These are phyloP conservation scores for Tetracladium marchalianum DNA, from an alignment of 495 filamentous ascomycete species.

Conservation along the genomic window DNA sequence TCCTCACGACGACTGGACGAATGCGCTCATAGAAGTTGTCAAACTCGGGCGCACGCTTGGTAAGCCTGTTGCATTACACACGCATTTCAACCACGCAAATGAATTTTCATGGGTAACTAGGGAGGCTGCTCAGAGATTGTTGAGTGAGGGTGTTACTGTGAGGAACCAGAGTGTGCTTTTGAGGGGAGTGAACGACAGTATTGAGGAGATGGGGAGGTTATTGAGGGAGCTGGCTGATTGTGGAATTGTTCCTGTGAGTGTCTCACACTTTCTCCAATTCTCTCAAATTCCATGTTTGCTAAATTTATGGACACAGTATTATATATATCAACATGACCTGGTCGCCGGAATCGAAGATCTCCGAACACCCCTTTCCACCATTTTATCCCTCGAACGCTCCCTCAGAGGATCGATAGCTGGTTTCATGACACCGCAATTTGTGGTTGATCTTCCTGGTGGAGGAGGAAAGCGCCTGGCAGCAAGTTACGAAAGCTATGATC, in stretches of 20 bases:
- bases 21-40: conserved; percentile 35
- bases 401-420: conserved; percentile 48
- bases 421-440: conserved; percentile 48
- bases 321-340: conserved; percentile 35
- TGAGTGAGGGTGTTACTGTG: conserved; percentile 38
- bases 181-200: conserved; percentile 43
- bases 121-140: conserved; percentile 37
- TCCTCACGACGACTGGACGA: conserved; percentile 38
- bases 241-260: conserved; percentile 41
- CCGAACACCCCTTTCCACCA: conserved; percentile 47
- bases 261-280: not conserved
- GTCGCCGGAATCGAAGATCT: conserved; percentile 46
- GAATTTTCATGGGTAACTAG: conserved; percentile 51
- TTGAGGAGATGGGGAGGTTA: conserved; percentile 38
- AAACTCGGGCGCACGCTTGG: conserved; percentile 35
- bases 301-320: conserved; percentile 7
- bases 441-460: conserved; percentile 51
- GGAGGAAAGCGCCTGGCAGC: conserved; percentile 49
- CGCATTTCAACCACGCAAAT: conserved; percentile 51
- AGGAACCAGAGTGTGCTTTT: conserved; percentile 44
- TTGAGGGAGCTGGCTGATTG: conserved; percentile 43
- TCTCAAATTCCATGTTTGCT: not conserved
- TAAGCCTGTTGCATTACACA: conserved; percentile 50
- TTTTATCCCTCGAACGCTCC: conserved; percentile 40
- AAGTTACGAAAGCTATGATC: conserved; percentile 35